Evolutionary conservation across 2,329 filamentous ascomycete species (phyloP).

Genomic region (Apiospora marii): DNA sequence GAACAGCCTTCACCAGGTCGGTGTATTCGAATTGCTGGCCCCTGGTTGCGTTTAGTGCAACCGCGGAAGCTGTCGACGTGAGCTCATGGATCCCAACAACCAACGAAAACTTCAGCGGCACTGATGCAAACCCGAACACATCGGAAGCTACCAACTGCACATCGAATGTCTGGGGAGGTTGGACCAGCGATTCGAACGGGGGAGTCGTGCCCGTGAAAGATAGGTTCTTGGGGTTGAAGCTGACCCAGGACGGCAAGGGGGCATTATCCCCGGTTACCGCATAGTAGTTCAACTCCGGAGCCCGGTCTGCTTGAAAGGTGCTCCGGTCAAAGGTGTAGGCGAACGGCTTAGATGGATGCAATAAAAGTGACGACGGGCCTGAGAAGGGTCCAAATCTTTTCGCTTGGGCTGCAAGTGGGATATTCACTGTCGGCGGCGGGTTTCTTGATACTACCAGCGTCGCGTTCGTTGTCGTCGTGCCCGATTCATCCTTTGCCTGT

Average conservation of each 20-base stretch:
- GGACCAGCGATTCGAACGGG: slow-evolving; percentile 65
- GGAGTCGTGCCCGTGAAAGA: slow-evolving; percentile 78
- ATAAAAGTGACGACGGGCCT: slow-evolving; percentile 65
- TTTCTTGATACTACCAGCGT: slow-evolving; percentile 75
- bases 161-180: slow-evolving; percentile 74
- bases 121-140: slow-evolving; percentile 77
- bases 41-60: slow-evolving; percentile 64
- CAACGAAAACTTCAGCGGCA: slow-evolving; percentile 72
- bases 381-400: slow-evolving; percentile 65
- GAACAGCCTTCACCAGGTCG: slow-evolving; percentile 58
- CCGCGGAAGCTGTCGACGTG: slow-evolving; percentile 64
- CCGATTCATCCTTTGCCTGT: slow-evolving; percentile 72
- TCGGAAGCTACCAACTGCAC: slow-evolving; percentile 82
- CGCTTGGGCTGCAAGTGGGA: slow-evolving; percentile 67
- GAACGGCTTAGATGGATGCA: slow-evolving; percentile 62
- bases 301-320: slow-evolving; percentile 68
- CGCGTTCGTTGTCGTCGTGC: slow-evolving; percentile 68
- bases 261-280: slow-evolving; percentile 78
- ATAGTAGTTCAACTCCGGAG: slow-evolving; percentile 71
- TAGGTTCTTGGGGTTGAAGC: slow-evolving; percentile 71
- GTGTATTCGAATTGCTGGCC: slow-evolving; percentile 61
- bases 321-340: slow-evolving; percentile 59
- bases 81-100: slow-evolving; percentile 76
- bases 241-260: slow-evolving; percentile 85
- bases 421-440: slow-evolving; percentile 59